Evolutionary conservation across 805 yeast genomes (phyloP).

Genomic region (Metschnikowia colocasiae): DNA sequence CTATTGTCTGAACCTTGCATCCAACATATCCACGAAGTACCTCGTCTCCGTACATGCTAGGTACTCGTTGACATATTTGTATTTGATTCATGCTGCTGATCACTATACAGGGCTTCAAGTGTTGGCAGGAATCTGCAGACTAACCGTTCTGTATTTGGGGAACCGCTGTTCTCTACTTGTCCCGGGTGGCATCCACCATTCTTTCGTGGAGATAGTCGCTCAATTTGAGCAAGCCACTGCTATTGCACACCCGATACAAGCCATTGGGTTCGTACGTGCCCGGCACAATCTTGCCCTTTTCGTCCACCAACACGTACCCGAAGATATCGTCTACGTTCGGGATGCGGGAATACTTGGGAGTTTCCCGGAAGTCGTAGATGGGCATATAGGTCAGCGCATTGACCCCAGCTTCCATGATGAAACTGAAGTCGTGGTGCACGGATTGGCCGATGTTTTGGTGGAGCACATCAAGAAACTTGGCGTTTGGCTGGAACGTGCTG

Average conservation of each 20-base stretch:
- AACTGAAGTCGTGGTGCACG: conserved; percentile 43
- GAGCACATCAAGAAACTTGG: conserved; percentile 26
- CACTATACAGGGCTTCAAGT: too few relatives aligned
- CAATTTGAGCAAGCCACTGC: conserved; percentile 20
- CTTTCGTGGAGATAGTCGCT: conserved; percentile 18
- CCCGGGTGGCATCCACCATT: conserved; percentile 12
- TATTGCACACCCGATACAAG: conserved; percentile 51
- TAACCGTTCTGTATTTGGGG: too few relatives aligned
- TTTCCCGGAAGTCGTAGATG: conserved; percentile 63
- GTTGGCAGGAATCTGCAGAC: too few relatives aligned
- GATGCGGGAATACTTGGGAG: conserved; percentile 60
- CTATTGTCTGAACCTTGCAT: too few relatives aligned
- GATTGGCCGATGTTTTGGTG: conserved; percentile 26
- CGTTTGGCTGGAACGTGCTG: conserved; percentile 24
- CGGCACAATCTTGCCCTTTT: conserved; percentile 50
- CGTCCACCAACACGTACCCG: conserved; percentile 64
- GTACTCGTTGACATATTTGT: too few relatives aligned
- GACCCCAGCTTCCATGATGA: conserved; percentile 52
- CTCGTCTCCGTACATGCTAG: too few relatives aligned
- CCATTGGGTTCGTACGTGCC: conserved; percentile 55
- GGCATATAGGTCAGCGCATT: conserved; percentile 59
- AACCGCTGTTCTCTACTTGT: neutral
- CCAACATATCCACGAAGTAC: too few relatives aligned
- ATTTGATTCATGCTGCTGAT: too few relatives aligned
- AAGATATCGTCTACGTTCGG: conserved; percentile 69